Evolutionary conservation across 75 land plant genomes (phyloP), one percentile per base, ranked within the genome.

Genomic region (Isoetes taiwanensis): DNA sequence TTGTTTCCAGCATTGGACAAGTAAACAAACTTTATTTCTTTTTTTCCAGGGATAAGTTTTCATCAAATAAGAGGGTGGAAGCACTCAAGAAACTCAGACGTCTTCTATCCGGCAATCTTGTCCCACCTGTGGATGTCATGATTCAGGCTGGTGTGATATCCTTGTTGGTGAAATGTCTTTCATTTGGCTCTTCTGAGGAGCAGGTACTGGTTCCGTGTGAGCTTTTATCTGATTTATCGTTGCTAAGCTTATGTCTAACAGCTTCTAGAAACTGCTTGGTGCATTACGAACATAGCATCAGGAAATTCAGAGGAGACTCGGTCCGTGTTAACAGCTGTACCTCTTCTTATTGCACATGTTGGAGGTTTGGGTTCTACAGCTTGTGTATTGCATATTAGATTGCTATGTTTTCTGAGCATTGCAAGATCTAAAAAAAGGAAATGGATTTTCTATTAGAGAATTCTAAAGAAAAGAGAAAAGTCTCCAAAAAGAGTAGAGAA

Each of bases 191-290:
- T 19, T 72, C 75, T 19, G 95, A 93, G 66, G 98, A 93, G 57
- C 96, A 93, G 96, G 98, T 93, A 27, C 27, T 17, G 2, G 21
- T 23, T 38, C 2, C 10, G 20, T 23, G 11, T 58, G 34, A 58
- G 24, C 27, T 30, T 26, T 12, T 19, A 32, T 4, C 39, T 50
- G 30, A 25, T 52, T 34, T 24, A 33, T 42, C 34, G 1, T 28
- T 0, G 16, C 5, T 61, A 27, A 14, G 1, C 1, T 24, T 43
- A 24, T 11, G 2, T 61, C 2, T 56, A 25, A 30, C 76, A 93
- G 98, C 74, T 93, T 59, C 76, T 88, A 60, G 98, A 93, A 63
- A 80, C 98, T 38, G 83, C 98, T 52, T 93, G 98, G 98, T 88
- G 96, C 54, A 66, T 93, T 28, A 93, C 98, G 32, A 93, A 93